Evolutionary conservation across 495 filamentous ascomycete species (phyloP).

Genomic region (Lasiosphaeriaceae sp.): DNA sequence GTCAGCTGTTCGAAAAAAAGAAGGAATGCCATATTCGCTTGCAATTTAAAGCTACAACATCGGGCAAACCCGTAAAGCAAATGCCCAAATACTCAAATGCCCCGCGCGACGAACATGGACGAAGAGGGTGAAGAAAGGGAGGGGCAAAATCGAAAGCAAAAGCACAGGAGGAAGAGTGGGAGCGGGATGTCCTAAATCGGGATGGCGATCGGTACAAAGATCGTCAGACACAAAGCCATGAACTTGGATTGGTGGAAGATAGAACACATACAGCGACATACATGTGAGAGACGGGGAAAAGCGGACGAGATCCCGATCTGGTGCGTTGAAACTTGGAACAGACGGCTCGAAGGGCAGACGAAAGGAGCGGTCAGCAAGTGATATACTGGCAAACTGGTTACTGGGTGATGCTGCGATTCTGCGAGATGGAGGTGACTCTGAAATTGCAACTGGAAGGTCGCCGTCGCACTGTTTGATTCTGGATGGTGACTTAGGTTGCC

Average conservation of each 20-base stretch:
- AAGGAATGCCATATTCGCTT: too few relatives aligned
- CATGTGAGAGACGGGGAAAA: neutral
- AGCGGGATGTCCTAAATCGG: conserved; percentile 1
- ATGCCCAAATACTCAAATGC: neutral
- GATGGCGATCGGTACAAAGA: conserved; percentile 3
- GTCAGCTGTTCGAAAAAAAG: too few relatives aligned
- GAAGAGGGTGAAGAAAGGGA: too few relatives aligned
- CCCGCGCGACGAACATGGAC: too few relatives aligned
- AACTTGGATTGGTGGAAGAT: neutral
- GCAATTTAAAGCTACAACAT: neutral
- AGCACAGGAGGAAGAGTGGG: too few relatives aligned
- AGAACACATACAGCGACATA: neutral
- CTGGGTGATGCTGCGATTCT: too few relatives aligned
- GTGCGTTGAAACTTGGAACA: too few relatives aligned
- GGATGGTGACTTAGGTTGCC: neutral
- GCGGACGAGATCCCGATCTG: neutral
- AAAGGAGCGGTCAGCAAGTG: neutral
- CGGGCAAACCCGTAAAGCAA: neutral
- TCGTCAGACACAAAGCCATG: neutral
- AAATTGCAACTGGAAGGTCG: neutral
- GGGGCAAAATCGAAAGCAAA: too few relatives aligned
- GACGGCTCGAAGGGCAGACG: neutral
- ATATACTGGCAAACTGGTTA: neutral
- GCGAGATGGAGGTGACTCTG: too few relatives aligned
- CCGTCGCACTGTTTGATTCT: neutral